phyloP scores from a whole-genome alignment of 2,329 filamentous ascomycete genomes.

The Pseudophaeomoniella oleicola region DNA sequence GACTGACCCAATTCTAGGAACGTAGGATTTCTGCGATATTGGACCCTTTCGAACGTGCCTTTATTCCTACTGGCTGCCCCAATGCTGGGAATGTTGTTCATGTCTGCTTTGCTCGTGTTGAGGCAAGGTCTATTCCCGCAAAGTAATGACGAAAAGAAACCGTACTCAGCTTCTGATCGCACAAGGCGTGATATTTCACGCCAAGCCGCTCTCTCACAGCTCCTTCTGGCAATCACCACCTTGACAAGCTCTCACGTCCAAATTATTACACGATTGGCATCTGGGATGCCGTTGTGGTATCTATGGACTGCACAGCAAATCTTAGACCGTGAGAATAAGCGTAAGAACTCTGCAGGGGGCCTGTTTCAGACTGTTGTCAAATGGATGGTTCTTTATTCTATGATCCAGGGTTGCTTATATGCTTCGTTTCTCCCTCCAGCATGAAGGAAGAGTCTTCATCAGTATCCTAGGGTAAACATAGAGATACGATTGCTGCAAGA shows the following conservation, averaged over 20 bases:
- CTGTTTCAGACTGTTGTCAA: slow-evolving; percentile 30
- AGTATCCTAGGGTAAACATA: too few relatives aligned
- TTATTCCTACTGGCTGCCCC: slow-evolving; percentile 75
- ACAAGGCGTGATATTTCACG: slow-evolving; percentile 14
- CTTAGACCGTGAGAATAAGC: slow-evolving; percentile 10
- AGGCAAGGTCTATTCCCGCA: slow-evolving; percentile 12
- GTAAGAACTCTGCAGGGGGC: slow-evolving; percentile 9
- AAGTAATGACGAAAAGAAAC: slow-evolving; percentile 4
- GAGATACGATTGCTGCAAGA: too few relatives aligned
- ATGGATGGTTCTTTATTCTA: slow-evolving; percentile 67
- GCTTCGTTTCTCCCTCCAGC: slow-evolving; percentile 86
- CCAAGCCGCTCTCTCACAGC: slow-evolving; percentile 57
- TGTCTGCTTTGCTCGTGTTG: slow-evolving; percentile 41
- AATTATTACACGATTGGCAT: slow-evolving; percentile 79
- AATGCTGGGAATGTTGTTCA: slow-evolving; percentile 53
- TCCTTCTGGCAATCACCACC: slow-evolving; percentile 55
- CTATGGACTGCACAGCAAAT: slow-evolving; percentile 52
- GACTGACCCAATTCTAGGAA: slow-evolving; percentile 44
- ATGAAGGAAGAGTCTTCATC: too few relatives aligned
- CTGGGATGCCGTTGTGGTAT: slow-evolving; percentile 82
- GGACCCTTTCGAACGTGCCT: slow-evolving; percentile 73
- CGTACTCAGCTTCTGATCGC: slow-evolving; percentile 4
- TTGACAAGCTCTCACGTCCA: slow-evolving; percentile 81
- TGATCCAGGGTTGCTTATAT: slow-evolving; percentile 72
- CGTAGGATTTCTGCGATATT: slow-evolving; percentile 76